Conservation (phyloP, 73 alveolate genomes). For the Paramecium octaurelia region DNA sequence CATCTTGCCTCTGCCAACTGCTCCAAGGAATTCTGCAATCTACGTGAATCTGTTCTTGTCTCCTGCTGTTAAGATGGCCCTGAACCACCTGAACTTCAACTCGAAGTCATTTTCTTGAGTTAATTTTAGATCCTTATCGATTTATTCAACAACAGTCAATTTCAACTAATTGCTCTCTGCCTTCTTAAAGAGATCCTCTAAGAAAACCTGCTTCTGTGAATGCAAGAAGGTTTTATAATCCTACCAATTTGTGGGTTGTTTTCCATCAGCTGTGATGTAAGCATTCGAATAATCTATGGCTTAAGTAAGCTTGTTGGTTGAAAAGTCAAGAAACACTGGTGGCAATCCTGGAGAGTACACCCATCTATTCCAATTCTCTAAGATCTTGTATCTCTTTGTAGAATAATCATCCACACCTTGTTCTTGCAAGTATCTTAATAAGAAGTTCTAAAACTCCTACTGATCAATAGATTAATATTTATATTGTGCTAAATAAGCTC, state of each 20-base stretch:
- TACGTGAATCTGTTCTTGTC: background rate
- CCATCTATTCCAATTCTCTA: background rate
- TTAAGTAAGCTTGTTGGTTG: background rate
- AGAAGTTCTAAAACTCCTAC: conserved; percentile 48
- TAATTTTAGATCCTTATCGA: background rate
- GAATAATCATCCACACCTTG: background rate
- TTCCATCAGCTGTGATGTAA: background rate
- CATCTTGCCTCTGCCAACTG: conserved; percentile 37
- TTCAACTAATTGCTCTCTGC: background rate
- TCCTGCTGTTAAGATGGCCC: background rate
- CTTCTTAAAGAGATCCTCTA: background rate
- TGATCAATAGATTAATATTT: conserved; percentile 56
- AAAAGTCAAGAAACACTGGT: background rate
- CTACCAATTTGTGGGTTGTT: background rate
- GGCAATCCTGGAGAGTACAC: conserved; percentile 3
- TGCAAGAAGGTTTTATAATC: background rate
- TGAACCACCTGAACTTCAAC: conserved; percentile 5
- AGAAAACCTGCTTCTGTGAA: background rate
- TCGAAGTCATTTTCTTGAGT: background rate
- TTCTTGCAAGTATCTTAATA: background rate
- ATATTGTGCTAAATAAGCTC: conserved; percentile 59
- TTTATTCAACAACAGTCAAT: background rate
- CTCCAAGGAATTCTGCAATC: background rate
- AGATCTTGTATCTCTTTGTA: background rate
- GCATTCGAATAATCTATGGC: background rate